Percentiles rank a stretch among this genome's conserved stretches.
These are phyloP conservation scores for Hordeum pubiflorum DNA, from an alignment of 202 grass and related monocot genomes.

Conservation along the genomic window DNA sequence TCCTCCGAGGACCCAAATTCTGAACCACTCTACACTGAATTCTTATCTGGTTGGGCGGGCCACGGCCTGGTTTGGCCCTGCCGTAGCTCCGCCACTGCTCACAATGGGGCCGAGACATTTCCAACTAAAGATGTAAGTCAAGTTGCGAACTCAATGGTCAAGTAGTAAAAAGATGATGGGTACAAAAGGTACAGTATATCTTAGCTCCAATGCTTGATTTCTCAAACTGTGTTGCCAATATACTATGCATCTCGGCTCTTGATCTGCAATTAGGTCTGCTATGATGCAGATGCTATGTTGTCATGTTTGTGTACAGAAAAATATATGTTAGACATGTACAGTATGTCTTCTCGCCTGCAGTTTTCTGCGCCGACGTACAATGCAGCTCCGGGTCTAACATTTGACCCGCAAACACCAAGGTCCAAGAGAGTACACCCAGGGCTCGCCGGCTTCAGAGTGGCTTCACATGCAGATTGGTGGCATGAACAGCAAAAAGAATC, in stretches of 20 bases:
- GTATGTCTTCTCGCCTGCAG: slow-evolving; percentile 30
- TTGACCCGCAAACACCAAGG: slow-evolving; percentile 50
- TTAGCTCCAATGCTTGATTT: neutral
- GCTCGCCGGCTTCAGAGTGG: slow-evolving; percentile 55
- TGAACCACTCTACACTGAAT: no score
- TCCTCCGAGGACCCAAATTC: no score
- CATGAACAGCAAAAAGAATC: slow-evolving; percentile 27
- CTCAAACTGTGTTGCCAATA: neutral
- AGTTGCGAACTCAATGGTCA: neutral
- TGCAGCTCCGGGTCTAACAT: slow-evolving; percentile 47
- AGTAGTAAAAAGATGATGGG: neutral
- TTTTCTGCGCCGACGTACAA: slow-evolving; percentile 47
- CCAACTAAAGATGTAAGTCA: slow-evolving; percentile 82
- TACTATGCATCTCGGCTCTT: neutral
- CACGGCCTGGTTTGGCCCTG: no score
- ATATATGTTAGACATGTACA: no score
- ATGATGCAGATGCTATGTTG: neutral
- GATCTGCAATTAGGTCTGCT: neutral
- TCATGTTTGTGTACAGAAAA: neutral
- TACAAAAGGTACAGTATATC: neutral
- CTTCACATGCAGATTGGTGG: slow-evolving; percentile 47
- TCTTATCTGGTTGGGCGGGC: no score
- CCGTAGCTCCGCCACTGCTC: no score
- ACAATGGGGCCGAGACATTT: slow-evolving; percentile 54
- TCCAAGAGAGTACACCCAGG: slow-evolving; percentile 68